Percentiles rank a stretch among this genome's conserved stretches.
These are phyloP conservation scores for Cyclotella cryptica DNA, from an alignment of 108 stramenopile genomes.

Conservation along the genomic window DNA sequence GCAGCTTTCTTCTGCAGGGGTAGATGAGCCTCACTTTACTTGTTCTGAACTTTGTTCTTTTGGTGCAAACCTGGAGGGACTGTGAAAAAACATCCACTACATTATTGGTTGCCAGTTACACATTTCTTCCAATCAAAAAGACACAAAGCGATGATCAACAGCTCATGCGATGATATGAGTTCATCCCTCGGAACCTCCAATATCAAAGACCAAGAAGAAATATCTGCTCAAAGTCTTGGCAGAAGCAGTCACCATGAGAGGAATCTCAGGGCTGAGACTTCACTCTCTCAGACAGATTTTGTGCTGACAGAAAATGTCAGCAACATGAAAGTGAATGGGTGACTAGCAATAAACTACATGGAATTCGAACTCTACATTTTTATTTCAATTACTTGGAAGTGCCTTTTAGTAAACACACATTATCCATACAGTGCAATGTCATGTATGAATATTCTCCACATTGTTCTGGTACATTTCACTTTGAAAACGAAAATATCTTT, in stretches of 20 bases:
- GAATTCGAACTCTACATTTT: not conserved
- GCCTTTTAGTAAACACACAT: not conserved
- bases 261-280: not conserved
- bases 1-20: not conserved
- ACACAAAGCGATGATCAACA: not conserved
- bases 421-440: too few relatives aligned
- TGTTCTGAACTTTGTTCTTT: conserved; percentile 13
- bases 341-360: not conserved
- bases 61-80: not conserved
- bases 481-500: conserved; percentile 21
- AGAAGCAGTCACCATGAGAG: not conserved
- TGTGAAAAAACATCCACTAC: conserved; percentile 7
- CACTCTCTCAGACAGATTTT: not conserved
- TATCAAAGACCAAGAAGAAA: too few relatives aligned
- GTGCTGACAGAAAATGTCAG: conserved; percentile 5
- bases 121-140: not conserved
- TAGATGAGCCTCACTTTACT: not conserved
- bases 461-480: not conserved
- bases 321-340: not conserved
- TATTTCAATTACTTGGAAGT: not conserved
- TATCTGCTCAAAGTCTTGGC: not conserved
- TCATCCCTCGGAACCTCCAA: too few relatives aligned
- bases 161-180: not conserved
- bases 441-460: too few relatives aligned
- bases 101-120: conserved; percentile 4